Conservation (phyloP, 768 basidiomycete genomes). For the Trametes gibbosa region DNA sequence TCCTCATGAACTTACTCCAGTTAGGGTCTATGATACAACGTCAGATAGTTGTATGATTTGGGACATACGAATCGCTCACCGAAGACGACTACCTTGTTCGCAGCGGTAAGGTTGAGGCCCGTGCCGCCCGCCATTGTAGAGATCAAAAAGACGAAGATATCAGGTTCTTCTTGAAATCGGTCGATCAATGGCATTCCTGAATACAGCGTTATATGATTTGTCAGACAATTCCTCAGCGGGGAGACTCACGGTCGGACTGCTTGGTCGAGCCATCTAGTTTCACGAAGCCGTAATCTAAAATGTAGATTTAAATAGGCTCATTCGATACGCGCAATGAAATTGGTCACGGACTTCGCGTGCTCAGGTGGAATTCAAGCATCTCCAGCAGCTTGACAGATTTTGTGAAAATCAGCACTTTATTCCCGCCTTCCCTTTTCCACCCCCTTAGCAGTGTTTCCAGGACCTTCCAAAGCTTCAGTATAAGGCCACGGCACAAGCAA, state of each 20-base stretch:
- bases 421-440: constrained; percentile 61
- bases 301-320: neutral
- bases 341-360: constrained; percentile 42
- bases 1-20: constrained; percentile 68
- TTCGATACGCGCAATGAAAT: neutral
- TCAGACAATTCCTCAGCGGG: neutral
- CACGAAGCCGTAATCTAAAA: constrained; percentile 53
- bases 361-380: constrained; percentile 78
- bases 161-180: constrained; percentile 69
- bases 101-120: constrained; percentile 85
- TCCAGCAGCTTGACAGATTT: constrained; percentile 88
- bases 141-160: constrained; percentile 80
- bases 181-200: constrained; percentile 87
- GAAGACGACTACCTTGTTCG: constrained; percentile 94
- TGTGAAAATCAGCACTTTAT: constrained; percentile 93
- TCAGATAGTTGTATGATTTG: too few species aligned
- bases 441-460: constrained; percentile 62
- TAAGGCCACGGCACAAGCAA: neutral
- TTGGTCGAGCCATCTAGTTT: constrained; percentile 79
- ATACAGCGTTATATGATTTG: neutral
- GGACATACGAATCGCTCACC: constrained; percentile 40
- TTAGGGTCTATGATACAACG: constrained; percentile 65
- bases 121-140: constrained; percentile 92
- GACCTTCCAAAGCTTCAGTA: constrained; percentile 38
- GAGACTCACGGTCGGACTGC: constrained; percentile 26